These are phyloP conservation scores for Astrothelium macrocarpum DNA, from an alignment of 495 filamentous ascomycete genomes.

Conservation along the genomic window DNA sequence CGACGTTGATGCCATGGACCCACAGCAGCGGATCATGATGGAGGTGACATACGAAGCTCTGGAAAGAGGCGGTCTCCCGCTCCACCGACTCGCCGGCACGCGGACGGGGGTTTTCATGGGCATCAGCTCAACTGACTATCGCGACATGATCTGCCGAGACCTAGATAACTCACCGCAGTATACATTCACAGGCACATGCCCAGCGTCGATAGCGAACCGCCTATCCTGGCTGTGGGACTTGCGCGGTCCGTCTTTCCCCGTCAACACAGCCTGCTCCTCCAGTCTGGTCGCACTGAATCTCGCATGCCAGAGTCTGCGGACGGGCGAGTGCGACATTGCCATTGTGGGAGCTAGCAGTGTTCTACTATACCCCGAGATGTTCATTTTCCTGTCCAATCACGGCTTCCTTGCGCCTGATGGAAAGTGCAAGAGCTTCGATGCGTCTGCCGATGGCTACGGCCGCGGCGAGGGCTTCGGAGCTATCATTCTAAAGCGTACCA, in stretches of 20 bases:
- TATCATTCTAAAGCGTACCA: constrained; percentile 35
- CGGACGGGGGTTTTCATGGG: not conserved
- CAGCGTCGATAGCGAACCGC: constrained; percentile 40
- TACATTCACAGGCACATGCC: constrained; percentile 4
- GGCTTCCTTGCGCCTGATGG: constrained; percentile 5
- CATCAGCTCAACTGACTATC: not conserved
- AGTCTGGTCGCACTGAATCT: constrained; percentile 5
- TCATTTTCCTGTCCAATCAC: constrained; percentile 10
- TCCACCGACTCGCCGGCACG: not conserved
- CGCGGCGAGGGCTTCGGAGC: constrained; percentile 32
- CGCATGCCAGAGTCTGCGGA: not conserved
- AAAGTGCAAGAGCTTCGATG: constrained; percentile 5
- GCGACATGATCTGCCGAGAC: not conserved
- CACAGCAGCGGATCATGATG: constrained; percentile 8
- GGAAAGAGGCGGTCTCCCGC: constrained; percentile 17
- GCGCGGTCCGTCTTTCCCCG: constrained; percentile 37
- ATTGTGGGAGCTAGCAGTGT: constrained; percentile 23
- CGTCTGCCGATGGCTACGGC: constrained; percentile 26
- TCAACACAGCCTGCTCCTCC: constrained; percentile 47
- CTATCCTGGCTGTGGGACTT: constrained; percentile 42
- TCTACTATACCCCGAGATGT: constrained; percentile 18
- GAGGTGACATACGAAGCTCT: constrained; percentile 9
- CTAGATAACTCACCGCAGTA: not conserved
- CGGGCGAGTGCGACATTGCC: constrained; percentile 15
- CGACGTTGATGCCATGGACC: constrained; percentile 13